Evolutionary conservation across 2,329 filamentous ascomycete genomes (phyloP), one percentile per base, ranked within the genome.

Genomic region (Chaetomiaceae sp.): DNA sequence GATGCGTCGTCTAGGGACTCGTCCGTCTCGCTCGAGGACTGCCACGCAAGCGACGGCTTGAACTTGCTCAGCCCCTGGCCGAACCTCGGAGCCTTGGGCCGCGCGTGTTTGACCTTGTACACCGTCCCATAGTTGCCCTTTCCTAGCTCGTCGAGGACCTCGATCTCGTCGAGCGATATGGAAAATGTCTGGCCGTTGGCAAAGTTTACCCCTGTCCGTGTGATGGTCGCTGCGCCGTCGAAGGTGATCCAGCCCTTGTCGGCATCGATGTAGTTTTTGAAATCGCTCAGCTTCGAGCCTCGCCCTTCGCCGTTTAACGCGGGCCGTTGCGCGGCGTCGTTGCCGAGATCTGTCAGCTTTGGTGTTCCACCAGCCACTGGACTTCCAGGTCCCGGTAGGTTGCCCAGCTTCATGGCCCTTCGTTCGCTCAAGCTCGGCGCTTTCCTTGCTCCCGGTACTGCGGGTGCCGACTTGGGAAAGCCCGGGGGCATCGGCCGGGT

Each of bases 61-160:
- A 70, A 71, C 31, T 74, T 71, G 27, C 74, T 74, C 16, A 85
- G 66, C 20, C 82, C 81, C 44, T 75, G 73, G 1, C 82, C 79
- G 54, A 84, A 82, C 31, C 81, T 74, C 0, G 79, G 79, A 16
- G 73, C 68, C 44, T 70, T 69, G 12, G 77, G 77, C 63, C 89
- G 85, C 50, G 87, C 83, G 70, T 99, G 93, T 61, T 86, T 83
- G 51, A 97, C 93, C 68, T 93, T 96, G 77, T 95, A 97, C 4
- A 99, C 93, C 1, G 92, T 97, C 54, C 93, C 93, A 63, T 99
- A 99, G 67, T 99, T 99, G 35, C 93, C 93, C 70, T 97, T 99
- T 41, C 93, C 93, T 12, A 99, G 74, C 72, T 99, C 93, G 55
- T 92, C 89, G 51, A 97, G 66, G 1, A 89, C 92, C 62, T 97